A percentile compares a stretch with the other conserved stretches of the same genome.
phyloP scores from a whole-genome alignment of 2,329 filamentous ascomycete species.

The Bipolaris sorokiniana region DNA sequence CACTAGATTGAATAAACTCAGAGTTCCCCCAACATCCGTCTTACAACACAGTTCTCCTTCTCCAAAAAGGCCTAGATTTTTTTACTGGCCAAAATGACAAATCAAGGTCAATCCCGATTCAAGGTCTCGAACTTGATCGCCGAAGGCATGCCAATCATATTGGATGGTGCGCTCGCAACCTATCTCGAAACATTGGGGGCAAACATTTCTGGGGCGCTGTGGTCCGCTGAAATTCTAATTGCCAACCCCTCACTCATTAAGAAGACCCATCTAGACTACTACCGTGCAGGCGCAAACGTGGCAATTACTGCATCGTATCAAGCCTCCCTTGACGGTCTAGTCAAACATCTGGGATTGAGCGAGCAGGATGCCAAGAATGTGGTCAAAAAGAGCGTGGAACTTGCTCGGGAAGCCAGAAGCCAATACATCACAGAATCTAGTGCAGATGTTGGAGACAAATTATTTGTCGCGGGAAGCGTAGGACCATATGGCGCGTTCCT shows the following conservation, averaged over 20 bases:
- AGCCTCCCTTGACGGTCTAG: conserved; percentile 52
- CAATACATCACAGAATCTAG: conserved; percentile 29
- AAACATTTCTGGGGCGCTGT: conserved; percentile 53
- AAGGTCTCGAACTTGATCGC: conserved; percentile 20
- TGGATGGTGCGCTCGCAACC: conserved; percentile 58
- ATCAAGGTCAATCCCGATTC: conserved; percentile 1
- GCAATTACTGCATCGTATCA: conserved; percentile 58
- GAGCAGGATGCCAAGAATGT: conserved; percentile 45
- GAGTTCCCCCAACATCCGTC: neutral
- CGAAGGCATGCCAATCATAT: conserved; percentile 41
- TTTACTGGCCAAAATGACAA: neutral
- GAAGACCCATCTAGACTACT: conserved; percentile 55
- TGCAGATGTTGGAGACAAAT: conserved; percentile 2
- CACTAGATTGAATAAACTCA: neutral
- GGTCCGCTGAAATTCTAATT: conserved; percentile 54
- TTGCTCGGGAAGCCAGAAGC: conserved; percentile 50
- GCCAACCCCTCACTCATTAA: conserved; percentile 51
- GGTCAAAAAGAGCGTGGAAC: conserved; percentile 50
- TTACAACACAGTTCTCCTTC: neutral
- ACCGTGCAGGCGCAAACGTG: conserved; percentile 53
- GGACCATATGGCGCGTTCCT: conserved; percentile 58
- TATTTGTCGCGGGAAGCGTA: conserved; percentile 54
- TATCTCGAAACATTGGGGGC: conserved; percentile 54
- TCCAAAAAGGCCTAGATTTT: neutral
- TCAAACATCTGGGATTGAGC: conserved; percentile 45